Conservation (phyloP, 2,329 filamentous ascomycete genomes). For the Bipolaris zeicola region DNA sequence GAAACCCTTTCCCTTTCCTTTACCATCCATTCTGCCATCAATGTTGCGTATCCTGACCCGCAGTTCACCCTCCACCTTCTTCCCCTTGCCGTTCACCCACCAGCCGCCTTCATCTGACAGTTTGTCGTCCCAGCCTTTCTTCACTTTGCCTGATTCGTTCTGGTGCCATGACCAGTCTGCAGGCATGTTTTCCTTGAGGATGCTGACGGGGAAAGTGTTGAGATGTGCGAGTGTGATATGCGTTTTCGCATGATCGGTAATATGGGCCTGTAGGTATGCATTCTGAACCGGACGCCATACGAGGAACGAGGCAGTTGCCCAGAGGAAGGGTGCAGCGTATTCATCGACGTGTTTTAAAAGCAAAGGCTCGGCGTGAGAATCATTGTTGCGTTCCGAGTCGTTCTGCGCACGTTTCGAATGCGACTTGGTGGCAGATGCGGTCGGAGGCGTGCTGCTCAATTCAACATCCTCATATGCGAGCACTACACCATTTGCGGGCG, state of each 20-base stretch:
- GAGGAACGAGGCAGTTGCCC: conserved; percentile 85
- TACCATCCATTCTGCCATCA: conserved; percentile 70
- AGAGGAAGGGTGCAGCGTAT: conserved; percentile 83
- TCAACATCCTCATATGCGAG: conserved; percentile 73
- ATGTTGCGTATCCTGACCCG: conserved; percentile 83
- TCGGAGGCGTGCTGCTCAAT: conserved; percentile 63
- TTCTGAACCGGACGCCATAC: conserved; percentile 79
- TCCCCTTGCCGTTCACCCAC: conserved; percentile 75
- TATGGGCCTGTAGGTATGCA: conserved; percentile 75
- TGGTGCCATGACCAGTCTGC: conserved; percentile 74
- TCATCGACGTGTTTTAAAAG: conserved; percentile 58
- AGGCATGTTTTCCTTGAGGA: conserved; percentile 78
- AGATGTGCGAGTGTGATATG: conserved; percentile 89
- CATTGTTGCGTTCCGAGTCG: conserved; percentile 5
- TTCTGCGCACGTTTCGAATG: conserved; percentile 14
- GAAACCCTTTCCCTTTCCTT: conserved; percentile 74
- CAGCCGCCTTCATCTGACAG: conserved; percentile 63
- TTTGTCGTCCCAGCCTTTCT: conserved; percentile 34
- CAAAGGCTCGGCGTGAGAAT: conserved; percentile 15
- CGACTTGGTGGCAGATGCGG: conserved; percentile 4
- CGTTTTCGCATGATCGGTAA: conserved; percentile 86
- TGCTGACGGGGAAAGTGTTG: conserved; percentile 89
- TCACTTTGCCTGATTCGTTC: conserved; percentile 27
- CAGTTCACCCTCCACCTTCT: conserved; percentile 59
- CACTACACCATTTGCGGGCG: conserved; percentile 73